Evolutionary conservation across 148 eudicot species (phyloP), one percentile per base, ranked within the genome.

Genomic region (Vaccinium darrowii): DNA sequence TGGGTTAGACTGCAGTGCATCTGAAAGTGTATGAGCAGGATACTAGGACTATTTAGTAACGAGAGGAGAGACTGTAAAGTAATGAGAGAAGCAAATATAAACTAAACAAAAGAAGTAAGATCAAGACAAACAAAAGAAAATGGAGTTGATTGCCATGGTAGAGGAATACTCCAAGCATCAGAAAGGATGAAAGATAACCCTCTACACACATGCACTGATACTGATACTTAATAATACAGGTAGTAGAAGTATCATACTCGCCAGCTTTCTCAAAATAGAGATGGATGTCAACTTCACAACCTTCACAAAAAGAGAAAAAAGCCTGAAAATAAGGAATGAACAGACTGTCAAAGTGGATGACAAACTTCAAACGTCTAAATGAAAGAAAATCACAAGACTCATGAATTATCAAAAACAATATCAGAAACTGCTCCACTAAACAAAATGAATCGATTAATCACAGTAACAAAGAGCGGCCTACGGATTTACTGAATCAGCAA

Each of bases 201-300:
- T 25, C 73, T 25, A 25, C 33, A 67, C 30, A 65, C 73, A 67
- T 67, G 15, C 33, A 23, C 73, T 67, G 36, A 67, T 25, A 67
- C 73, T 67, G 36, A 65, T 65, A 23, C 5, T 23, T 23, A 25
- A 67, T 67, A 43, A 36, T 5, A 58, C 27, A 58, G 62, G 72
- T 25, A 78, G 79, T n/a, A 79, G 69, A 76, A 88, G 75, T 52
- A 85, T 69, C 99, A 92, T 97, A 97, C 99, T 97, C 98, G 89
- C 99, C 98, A 85, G 99, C 98, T 91, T 94, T 95, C 83, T 95
- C 98, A 86, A 97, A 93, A 87, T 86, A 92, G 82, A 95, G 88
- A 84, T 93, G 99, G 51, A 97, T 91, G 87, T 94, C 99, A 83
- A 95, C 92, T 93, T 96, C 99, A 82, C 99, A 95, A 69, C 93